Percentiles rank a stretch among this genome's conserved stretches.
Conservation (phyloP, 2,329 filamentous ascomycete genomes). For the Penicillium sumatraense region DNA sequence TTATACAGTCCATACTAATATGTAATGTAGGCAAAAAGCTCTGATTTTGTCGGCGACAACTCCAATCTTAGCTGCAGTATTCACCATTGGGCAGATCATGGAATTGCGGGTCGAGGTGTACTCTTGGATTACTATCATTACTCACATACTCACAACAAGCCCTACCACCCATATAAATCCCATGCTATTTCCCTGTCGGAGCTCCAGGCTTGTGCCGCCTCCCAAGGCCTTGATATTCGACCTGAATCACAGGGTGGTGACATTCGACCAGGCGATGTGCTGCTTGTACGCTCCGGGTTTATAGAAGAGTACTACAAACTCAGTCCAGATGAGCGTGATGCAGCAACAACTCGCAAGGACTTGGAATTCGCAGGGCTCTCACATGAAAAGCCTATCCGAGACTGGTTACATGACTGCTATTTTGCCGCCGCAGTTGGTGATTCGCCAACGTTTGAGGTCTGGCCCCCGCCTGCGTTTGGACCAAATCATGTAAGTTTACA, state of each 20-base stretch:
- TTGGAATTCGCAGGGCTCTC: conserved; percentile 55
- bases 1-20: background rate
- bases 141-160: conserved; percentile 55
- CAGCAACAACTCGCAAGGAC: conserved; percentile 39
- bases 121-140: conserved; percentile 52
- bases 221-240: conserved; percentile 66
- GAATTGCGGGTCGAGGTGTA: conserved; percentile 48
- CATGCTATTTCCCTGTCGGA: conserved; percentile 60
- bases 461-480: conserved; percentile 51
- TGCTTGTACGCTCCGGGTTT: conserved; percentile 68
- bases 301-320: conserved; percentile 62
- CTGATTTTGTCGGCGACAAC: conserved; percentile 38
- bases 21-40: conserved; percentile 35
- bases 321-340: conserved; percentile 36
- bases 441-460: conserved; percentile 66
- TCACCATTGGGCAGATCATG: conserved; percentile 48
- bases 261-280: conserved; percentile 65
- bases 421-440: conserved; percentile 71
- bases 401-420: conserved; percentile 72
- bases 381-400: conserved; percentile 60
- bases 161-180: conserved; percentile 57
- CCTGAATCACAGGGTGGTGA: conserved; percentile 59
- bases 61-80: conserved; percentile 47
- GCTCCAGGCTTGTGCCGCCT: conserved; percentile 62
- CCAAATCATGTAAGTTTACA: conserved; percentile 38